Percentiles rank a stretch among this genome's conserved stretches.
These are phyloP conservation scores for California macrophylla DNA, from an alignment of 441 rosid genomes.

Conservation along the genomic window DNA sequence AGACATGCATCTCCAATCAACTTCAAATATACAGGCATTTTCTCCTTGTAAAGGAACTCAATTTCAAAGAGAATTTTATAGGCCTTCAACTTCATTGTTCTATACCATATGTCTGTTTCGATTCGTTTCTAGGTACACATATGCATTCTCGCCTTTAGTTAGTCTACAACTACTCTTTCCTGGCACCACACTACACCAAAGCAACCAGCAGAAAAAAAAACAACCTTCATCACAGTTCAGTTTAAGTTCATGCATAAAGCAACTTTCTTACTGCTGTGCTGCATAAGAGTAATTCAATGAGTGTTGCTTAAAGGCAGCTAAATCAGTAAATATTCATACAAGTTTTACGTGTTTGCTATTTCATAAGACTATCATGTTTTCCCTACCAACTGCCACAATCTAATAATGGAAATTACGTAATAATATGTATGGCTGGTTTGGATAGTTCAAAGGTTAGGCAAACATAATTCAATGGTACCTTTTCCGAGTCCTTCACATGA, in stretches of 20 bases:
- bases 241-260: neutral
- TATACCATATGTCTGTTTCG: neutral
- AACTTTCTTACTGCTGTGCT: neutral
- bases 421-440: neutral
- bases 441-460: neutral
- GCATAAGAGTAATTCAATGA: neutral
- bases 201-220: neutral
- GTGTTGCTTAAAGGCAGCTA: neutral
- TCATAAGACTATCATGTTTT: neutral
- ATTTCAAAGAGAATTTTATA: too few species aligned
- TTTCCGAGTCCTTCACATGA: slow-evolving; percentile 20
- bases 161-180: neutral
- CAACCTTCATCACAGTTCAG: neutral
- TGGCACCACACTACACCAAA: neutral
- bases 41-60: too few species aligned
- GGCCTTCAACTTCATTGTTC: neutral
- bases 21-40: neutral
- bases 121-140: neutral
- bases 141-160: neutral
- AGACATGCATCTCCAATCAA: neutral
- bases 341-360: neutral
- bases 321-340: neutral
- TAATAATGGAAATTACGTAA: neutral
- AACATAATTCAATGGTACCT: slow-evolving; percentile 26
- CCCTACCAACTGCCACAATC: neutral